Evolutionary conservation across 2,329 filamentous ascomycete genomes (phyloP).

Genomic region (Stromatinia cepivora): DNA sequence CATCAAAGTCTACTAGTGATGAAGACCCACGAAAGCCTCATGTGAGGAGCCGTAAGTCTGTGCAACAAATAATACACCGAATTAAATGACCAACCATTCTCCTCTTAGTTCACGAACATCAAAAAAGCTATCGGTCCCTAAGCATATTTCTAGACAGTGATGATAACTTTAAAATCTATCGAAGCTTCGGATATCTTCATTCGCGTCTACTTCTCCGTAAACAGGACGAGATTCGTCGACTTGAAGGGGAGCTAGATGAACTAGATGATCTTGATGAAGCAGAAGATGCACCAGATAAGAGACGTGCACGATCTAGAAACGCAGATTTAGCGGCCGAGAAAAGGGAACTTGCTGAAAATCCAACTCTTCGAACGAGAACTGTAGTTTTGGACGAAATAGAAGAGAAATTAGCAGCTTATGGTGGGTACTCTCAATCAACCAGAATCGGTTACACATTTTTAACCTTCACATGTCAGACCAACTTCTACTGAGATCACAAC

Average conservation of each 20-base stretch:
- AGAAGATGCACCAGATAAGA: conserved; percentile 1
- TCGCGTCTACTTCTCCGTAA: conserved; percentile 40
- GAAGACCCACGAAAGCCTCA: not conserved
- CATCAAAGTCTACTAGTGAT: not conserved
- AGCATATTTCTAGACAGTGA: conserved; percentile 46
- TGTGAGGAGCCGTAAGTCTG: conserved; percentile 14
- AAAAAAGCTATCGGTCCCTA: conserved; percentile 43
- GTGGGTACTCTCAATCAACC: not conserved
- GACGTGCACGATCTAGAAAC: conserved; percentile 20
- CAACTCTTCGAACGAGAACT: conserved; percentile 11
- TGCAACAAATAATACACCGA: not conserved
- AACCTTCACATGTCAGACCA: not conserved
- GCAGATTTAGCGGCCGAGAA: conserved; percentile 14
- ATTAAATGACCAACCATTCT: not conserved
- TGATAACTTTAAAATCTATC: conserved; percentile 46
- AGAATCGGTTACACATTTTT: not conserved
- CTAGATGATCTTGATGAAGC: conserved; percentile 28
- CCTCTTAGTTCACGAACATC: conserved; percentile 26
- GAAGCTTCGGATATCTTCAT: conserved; percentile 46
- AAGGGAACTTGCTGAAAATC: not conserved
- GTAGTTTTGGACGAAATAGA: conserved; percentile 28
- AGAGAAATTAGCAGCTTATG: conserved; percentile 25
- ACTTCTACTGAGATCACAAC: conserved; percentile 24
- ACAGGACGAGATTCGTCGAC: conserved; percentile 31
- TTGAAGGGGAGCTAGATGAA: conserved; percentile 31